Conservation (phyloP, 1,284 basidiomycete species). For the Tylopilus microsporus region DNA sequence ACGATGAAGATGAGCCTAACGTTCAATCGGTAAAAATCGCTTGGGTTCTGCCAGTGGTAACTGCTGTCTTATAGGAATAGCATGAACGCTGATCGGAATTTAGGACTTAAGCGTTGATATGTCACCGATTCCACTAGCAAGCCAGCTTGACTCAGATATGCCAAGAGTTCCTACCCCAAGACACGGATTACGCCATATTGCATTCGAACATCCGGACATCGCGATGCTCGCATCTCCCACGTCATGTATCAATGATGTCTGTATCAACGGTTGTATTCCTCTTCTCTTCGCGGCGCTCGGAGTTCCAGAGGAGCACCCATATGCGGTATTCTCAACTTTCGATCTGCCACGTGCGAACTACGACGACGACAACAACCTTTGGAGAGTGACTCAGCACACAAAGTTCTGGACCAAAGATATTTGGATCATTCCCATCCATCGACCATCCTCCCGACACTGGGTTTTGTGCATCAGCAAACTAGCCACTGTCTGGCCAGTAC, state of each 20-base stretch:
- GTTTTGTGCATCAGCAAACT: too few relatives aligned
- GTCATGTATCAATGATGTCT: constrained; percentile 10
- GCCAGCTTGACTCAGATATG: background rate
- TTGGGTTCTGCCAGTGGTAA: too few relatives aligned
- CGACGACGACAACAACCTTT: background rate
- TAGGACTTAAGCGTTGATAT: background rate
- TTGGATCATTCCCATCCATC: constrained; percentile 15
- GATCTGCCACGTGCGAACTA: background rate
- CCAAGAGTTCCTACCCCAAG: too few relatives aligned
- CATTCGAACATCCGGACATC: constrained; percentile 10
- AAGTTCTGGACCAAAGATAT: constrained; percentile 12
- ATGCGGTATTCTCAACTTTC: constrained; percentile 11
- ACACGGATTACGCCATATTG: background rate
- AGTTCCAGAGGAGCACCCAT: too few relatives aligned
- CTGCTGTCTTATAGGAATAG: too few relatives aligned
- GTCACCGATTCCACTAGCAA: background rate
- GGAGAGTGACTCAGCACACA: background rate
- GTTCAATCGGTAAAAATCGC: too few relatives aligned
- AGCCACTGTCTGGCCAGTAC: too few relatives aligned
- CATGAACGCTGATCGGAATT: too few relatives aligned
- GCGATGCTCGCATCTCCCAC: constrained; percentile 3
- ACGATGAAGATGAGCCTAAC: too few relatives aligned
- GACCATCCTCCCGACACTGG: constrained; percentile 2
- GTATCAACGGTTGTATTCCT: constrained; percentile 15
- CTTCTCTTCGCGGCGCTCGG: constrained; percentile 2